A percentile compares a stretch with the other conserved stretches of the same genome.
Evolutionary conservation across 306 rosid genomes (phyloP).

Genomic region (Begonia masoniana): DNA sequence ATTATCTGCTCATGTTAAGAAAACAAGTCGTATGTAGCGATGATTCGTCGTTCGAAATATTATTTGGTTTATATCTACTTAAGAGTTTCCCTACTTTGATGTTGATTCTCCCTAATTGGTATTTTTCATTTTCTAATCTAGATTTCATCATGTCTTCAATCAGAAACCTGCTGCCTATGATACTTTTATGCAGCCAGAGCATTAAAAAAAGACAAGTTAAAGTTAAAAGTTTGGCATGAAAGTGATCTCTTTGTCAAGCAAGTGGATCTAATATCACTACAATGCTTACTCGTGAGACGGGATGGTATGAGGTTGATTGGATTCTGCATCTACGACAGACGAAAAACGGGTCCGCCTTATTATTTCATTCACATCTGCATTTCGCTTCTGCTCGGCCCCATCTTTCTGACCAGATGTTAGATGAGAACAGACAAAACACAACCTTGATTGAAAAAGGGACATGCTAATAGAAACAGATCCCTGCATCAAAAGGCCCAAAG

Average conservation of each 20-base stretch:
- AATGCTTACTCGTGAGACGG: constrained; percentile 83
- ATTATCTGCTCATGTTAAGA: neutral
- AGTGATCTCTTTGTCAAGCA: neutral
- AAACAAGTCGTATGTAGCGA: too few species aligned
- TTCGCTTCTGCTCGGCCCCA: constrained; percentile 73
- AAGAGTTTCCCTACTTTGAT: too few species aligned
- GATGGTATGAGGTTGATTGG: constrained; percentile 70
- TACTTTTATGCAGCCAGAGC: neutral
- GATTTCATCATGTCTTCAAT: too few species aligned
- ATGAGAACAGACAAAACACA: constrained; percentile 97
- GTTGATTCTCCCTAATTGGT: too few species aligned
- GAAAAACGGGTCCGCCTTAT: constrained; percentile 71
- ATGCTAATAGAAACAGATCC: constrained; percentile 93
- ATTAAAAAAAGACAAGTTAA: neutral
- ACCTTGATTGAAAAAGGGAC: constrained; percentile 79
- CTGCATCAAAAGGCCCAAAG: constrained; percentile 33
- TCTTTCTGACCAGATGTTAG: constrained; percentile 89
- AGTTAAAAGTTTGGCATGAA: neutral
- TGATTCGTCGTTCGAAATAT: too few species aligned
- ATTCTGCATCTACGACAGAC: constrained; percentile 35
- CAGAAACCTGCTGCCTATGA: too few species aligned
- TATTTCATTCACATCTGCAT: constrained; percentile 74
- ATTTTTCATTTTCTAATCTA: too few species aligned
- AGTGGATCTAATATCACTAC: neutral
- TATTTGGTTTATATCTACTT: too few species aligned